These are phyloP conservation scores for Gynochthodes officinalis DNA, from an alignment of 257 asterid species.

Conservation along the genomic window DNA sequence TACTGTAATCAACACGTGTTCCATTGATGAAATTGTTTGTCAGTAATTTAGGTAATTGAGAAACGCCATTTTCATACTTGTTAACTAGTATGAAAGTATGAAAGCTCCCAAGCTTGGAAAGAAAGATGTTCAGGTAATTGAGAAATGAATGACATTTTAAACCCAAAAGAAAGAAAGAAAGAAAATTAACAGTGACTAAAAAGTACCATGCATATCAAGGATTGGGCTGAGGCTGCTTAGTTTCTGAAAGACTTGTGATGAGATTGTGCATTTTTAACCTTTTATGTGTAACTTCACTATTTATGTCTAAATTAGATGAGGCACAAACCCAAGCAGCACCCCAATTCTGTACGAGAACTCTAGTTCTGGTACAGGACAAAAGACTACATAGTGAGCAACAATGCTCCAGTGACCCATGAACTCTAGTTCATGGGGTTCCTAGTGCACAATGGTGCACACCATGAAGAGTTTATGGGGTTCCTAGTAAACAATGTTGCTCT, in stretches of 20 bases:
- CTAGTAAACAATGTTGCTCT: too few species aligned
- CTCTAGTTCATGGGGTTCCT: too few species aligned
- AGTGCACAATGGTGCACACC: too few species aligned
- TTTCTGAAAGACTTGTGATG: slow-evolving; percentile 41
- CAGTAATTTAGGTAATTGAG: background rate
- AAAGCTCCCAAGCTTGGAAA: background rate
- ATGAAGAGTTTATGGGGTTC: too few species aligned
- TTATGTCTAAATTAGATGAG: slow-evolving; percentile 29
- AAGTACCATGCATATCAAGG: slow-evolving; percentile 27
- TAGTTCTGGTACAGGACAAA: too few species aligned
- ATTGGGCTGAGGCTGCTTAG: slow-evolving; percentile 24
- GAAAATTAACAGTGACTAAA: background rate
- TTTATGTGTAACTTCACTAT: slow-evolving; percentile 42
- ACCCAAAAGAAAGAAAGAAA: background rate
- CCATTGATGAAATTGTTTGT: background rate
- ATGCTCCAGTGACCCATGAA: too few species aligned
- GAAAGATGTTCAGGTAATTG: background rate
- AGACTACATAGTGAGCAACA: too few species aligned
- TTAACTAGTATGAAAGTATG: too few species aligned
- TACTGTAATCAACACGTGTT: background rate
- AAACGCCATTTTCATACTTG: background rate
- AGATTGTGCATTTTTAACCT: slow-evolving; percentile 53
- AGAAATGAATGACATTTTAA: background rate
- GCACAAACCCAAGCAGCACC: too few species aligned
- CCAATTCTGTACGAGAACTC: too few species aligned